phyloP scores from a whole-genome alignment of 495 filamentous ascomycete species.

The Hypoxylon perforatum region DNA sequence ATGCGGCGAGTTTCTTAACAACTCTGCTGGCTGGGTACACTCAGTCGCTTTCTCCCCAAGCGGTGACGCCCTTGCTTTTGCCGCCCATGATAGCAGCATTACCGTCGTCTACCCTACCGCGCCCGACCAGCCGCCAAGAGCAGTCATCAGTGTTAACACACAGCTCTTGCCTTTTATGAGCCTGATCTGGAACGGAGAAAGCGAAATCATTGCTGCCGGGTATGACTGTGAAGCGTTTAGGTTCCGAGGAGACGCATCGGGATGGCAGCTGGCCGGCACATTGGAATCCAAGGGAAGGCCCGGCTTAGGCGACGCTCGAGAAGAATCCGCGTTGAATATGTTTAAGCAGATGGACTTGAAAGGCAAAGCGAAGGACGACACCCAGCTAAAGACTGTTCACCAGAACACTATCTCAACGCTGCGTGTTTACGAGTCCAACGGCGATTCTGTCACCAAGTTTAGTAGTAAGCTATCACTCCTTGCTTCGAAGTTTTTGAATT shows the following conservation, averaged over 20 bases:
- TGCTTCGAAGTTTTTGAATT: conserved; percentile 8
- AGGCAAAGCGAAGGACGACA: conserved; percentile 88
- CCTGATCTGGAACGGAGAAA: conserved; percentile 90
- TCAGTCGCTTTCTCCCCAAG: conserved; percentile 89
- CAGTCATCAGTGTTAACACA: conserved; percentile 87
- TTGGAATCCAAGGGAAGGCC: conserved; percentile 83
- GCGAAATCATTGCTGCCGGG: conserved; percentile 93
- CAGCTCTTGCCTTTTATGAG: conserved; percentile 91
- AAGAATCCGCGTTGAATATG: conserved; percentile 93
- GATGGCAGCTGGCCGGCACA: conserved; percentile 88
- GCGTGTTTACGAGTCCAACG: conserved; percentile 74
- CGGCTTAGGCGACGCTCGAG: conserved; percentile 56
- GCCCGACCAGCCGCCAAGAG: conserved; percentile 88
- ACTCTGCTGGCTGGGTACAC: conserved; percentile 96
- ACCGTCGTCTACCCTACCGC: conserved; percentile 95
- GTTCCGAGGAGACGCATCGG: conserved; percentile 80
- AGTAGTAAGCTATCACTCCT: conserved; percentile 76
- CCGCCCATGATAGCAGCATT: conserved; percentile 92
- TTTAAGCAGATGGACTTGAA: conserved; percentile 98
- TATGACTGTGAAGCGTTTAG: conserved; percentile 97
- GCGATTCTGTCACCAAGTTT: conserved; percentile 77
- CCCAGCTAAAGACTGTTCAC: conserved; percentile 93
- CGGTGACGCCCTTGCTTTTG: conserved; percentile 90
- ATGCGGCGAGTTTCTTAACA: conserved; percentile 94
- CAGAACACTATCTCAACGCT: conserved; percentile 95